Conservation (phyloP, 192 early-diverging fungal species). For the Coemansia sp. region DNA sequence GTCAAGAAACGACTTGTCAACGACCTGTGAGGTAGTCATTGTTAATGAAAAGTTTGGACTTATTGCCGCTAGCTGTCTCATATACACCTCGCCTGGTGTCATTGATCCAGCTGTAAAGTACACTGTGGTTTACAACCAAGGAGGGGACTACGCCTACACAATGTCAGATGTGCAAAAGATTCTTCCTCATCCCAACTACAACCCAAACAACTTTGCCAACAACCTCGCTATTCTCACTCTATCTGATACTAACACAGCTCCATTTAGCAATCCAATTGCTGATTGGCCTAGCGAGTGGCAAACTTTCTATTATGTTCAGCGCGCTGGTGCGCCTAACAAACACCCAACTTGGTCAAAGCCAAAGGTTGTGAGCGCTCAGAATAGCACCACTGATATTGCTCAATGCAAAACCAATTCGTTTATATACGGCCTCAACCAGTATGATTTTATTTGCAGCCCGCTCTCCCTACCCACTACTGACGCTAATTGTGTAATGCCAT, state of each 20-base stretch:
- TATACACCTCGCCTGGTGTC: neutral
- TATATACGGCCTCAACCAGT: slow-evolving; percentile 15
- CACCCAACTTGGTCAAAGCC: neutral
- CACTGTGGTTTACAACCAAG: neutral
- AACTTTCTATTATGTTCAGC: slow-evolving; percentile 12
- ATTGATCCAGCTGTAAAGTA: neutral
- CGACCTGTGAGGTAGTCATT: slow-evolving; percentile 20
- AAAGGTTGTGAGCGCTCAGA: neutral
- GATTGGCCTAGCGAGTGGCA: slow-evolving; percentile 22
- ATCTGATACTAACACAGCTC: neutral
- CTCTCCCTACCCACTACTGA: slow-evolving; percentile 7
- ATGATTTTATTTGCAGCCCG: slow-evolving; percentile 24
- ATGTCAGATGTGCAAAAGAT: neutral
- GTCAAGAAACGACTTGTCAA: neutral
- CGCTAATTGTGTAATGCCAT: slow-evolving; percentile 23
- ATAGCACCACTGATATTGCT: neutral
- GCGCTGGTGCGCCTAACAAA: neutral
- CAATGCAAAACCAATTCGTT: slow-evolving; percentile 1
- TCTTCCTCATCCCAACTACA: slow-evolving; percentile 24
- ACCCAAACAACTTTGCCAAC: slow-evolving; percentile 32
- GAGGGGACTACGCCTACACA: neutral
- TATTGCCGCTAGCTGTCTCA: slow-evolving; percentile 32
- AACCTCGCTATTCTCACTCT: slow-evolving; percentile 28
- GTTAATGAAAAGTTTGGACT: slow-evolving; percentile 17
- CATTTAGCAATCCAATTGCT: slow-evolving; percentile 13